phyloP scores from a whole-genome alignment of 331 rosid species.

The Pyracantha coccinea region DNA sequence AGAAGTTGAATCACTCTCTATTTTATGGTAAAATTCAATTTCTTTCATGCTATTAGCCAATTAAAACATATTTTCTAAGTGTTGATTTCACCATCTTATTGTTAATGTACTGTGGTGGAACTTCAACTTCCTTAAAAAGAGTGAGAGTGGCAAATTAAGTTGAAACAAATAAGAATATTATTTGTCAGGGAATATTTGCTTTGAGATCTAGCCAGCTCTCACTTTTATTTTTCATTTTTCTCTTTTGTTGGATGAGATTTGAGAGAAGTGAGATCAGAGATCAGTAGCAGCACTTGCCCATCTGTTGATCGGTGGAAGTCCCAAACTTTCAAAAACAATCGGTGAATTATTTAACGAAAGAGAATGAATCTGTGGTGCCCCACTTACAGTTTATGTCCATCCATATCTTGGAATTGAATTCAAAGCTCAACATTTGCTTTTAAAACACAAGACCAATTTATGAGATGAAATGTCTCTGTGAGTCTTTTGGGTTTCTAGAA shows the following conservation, averaged over 20 bases:
- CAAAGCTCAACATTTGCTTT: not conserved
- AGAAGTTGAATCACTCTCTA: too few relatives aligned
- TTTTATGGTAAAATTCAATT: too few relatives aligned
- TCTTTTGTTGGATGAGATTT: not conserved
- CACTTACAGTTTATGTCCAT: not conserved
- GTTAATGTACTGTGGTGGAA: not conserved
- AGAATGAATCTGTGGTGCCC: constrained; percentile 18
- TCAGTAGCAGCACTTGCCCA: constrained; percentile 15
- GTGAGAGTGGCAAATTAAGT: not conserved
- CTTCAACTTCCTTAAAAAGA: not conserved
- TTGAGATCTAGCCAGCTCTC: not conserved
- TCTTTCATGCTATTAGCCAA: too few relatives aligned
- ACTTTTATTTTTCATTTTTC: not conserved
- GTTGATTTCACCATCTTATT: too few relatives aligned
- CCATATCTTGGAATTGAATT: not conserved
- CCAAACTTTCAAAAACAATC: not conserved
- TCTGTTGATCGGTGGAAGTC: not conserved
- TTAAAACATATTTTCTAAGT: too few relatives aligned
- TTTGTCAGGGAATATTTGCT: constrained; percentile 12
- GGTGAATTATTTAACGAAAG: constrained; percentile 16
- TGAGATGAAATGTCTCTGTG: too few relatives aligned
- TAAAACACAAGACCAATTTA: not conserved
- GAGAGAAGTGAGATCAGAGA: not conserved
- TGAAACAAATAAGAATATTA: not conserved
- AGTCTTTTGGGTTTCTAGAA: rapidly evolving